Evolutionary conservation across 495 filamentous ascomycete genomes (phyloP).

Genomic region (Staphylotrichum tortipilum): DNA sequence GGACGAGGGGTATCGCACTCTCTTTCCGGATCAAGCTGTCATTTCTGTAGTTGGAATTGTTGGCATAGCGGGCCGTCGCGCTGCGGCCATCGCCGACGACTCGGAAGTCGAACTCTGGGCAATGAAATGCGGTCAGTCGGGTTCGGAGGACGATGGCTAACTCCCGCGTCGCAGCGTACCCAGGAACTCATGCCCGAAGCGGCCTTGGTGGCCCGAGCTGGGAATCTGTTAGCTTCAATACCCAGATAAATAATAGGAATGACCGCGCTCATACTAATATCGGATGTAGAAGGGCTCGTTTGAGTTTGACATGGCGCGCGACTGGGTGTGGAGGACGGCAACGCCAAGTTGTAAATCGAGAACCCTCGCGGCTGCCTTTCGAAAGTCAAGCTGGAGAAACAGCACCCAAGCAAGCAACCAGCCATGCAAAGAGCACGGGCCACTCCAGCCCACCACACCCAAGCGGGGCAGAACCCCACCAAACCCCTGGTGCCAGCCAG

Average conservation of each 20-base stretch:
- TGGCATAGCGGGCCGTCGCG: constrained; percentile 91
- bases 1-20: constrained; percentile 53
- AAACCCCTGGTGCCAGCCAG: not conserved
- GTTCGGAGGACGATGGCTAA: not conserved
- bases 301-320: constrained; percentile 24
- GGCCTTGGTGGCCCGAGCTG: constrained; percentile 94
- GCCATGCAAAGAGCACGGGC: no score
- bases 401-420: no score
- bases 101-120: constrained; percentile 89
- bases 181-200: constrained; percentile 97
- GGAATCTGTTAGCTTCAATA: constrained; percentile 20
- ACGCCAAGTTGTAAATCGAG: constrained; percentile 11
- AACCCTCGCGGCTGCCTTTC: constrained; percentile 12
- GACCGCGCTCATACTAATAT: constrained; percentile 69
- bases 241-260: not conserved
- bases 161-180: constrained; percentile 45
- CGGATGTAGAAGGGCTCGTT: constrained; percentile 87
- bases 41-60: constrained; percentile 99
- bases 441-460: no score
- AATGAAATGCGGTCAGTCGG: constrained; percentile 1
- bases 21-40: constrained; percentile 99
- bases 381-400: no score
- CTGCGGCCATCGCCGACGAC: constrained; percentile 89
- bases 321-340: constrained; percentile 7
- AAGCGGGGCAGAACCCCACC: constrained; percentile 25